Percentiles rank a stretch among this genome's conserved stretches.
phyloP scores from a whole-genome alignment of 768 basidiomycete genomes.

The Mycena pura region DNA sequence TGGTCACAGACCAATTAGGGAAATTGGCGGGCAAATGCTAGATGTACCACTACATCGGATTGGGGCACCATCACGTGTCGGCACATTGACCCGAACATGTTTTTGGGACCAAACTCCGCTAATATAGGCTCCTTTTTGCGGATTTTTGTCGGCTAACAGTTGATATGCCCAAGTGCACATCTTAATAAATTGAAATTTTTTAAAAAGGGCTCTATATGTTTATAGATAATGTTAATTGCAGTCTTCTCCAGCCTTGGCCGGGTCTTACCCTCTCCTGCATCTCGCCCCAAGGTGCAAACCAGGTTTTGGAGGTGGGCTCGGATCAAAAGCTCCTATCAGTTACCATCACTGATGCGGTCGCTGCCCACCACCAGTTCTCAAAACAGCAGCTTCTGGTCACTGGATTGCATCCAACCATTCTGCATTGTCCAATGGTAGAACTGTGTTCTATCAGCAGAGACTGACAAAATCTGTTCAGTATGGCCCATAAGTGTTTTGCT shows the following conservation, averaged over 20 bases:
- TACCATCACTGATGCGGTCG: too few species aligned
- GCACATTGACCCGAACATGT: conserved; percentile 4
- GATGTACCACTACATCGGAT: conserved; percentile 10
- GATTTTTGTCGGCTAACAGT: neutral
- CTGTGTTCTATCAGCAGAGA: too few species aligned
- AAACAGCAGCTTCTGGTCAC: too few species aligned
- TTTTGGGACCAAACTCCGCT: neutral
- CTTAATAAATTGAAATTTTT: conserved; percentile 5
- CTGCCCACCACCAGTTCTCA: too few species aligned
- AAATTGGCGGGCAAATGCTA: conserved; percentile 14
- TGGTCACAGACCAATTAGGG: conserved; percentile 14
- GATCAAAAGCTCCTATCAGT: too few species aligned
- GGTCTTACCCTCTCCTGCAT: neutral
- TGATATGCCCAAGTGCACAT: neutral
- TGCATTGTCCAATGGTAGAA: too few species aligned
- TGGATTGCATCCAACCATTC: too few species aligned
- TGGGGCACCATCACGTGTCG: conserved; percentile 9
- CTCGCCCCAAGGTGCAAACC: neutral
- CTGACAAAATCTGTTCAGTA: too few species aligned
- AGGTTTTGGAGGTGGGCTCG: neutral
- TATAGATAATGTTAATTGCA: neutral
- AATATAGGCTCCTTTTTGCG: neutral
- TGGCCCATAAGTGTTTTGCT: too few species aligned
- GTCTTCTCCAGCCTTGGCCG: neutral
- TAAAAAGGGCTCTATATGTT: conserved; percentile 1